phyloP scores from a whole-genome alignment of 495 filamentous ascomycete genomes.

The Durotheca rogersii region DNA sequence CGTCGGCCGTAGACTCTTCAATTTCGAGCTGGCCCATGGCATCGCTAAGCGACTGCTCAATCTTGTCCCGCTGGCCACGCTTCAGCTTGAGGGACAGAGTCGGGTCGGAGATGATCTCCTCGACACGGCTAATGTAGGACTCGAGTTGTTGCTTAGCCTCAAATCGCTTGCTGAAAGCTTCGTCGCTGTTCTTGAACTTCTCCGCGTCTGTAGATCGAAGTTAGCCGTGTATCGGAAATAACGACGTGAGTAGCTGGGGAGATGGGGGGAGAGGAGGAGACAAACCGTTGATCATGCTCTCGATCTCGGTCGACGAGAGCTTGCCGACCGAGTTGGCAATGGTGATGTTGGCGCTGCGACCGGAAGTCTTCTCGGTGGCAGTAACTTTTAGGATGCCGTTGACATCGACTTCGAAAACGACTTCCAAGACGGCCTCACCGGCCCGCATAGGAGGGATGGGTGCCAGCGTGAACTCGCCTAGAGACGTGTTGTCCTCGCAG shows the following conservation, averaged over 20 bases:
- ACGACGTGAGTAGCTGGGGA: background rate
- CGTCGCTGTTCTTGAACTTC: conserved; percentile 97
- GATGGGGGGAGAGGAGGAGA: too few species aligned
- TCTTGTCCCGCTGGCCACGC: conserved; percentile 99
- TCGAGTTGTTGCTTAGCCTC: conserved; percentile 98
- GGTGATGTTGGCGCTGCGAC: conserved; percentile 97
- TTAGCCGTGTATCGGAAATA: conserved; percentile 14
- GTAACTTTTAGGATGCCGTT: conserved; percentile 99
- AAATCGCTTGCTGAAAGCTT: conserved; percentile 98
- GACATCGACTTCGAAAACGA: conserved; percentile 99
- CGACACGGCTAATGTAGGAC: conserved; percentile 97
- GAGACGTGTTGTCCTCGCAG: conserved; percentile 98
- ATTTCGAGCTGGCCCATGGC: conserved; percentile 54
- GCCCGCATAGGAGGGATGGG: conserved; percentile 98
- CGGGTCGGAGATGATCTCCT: conserved; percentile 97
- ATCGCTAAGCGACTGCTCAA: conserved; percentile 75
- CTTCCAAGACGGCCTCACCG: conserved; percentile 95
- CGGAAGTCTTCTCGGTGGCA: conserved; percentile 98
- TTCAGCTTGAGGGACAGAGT: conserved; percentile 96
- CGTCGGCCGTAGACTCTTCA: conserved; percentile 76
- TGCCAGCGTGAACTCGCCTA: conserved; percentile 97
- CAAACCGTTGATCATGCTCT: conserved; percentile 92
- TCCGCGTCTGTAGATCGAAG: conserved; percentile 67
- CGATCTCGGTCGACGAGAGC: conserved; percentile 91
- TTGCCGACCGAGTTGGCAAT: conserved; percentile 99